Evolutionary conservation across 306 rosid species (phyloP).

Genomic region (Cyamopsis tetragonoloba): DNA sequence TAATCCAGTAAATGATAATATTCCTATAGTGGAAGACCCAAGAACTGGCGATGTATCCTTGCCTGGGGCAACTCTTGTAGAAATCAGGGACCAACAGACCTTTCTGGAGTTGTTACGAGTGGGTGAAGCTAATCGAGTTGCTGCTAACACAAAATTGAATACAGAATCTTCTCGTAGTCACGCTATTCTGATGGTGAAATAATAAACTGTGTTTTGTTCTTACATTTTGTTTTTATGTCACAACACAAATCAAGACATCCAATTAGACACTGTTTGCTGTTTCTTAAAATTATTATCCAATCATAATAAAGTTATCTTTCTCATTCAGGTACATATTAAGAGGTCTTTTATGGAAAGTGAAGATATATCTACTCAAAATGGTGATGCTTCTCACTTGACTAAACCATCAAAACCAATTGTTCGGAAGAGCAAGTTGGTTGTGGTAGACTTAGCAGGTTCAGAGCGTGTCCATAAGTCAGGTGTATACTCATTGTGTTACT

Average conservation of each 20-base stretch:
- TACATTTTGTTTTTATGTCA: constrained; percentile 10
- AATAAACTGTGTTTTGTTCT: constrained; percentile 23
- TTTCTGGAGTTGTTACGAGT: constrained; percentile 74
- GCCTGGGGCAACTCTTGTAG: constrained; percentile 85
- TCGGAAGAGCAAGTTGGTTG: constrained; percentile 88
- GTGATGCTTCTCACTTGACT: constrained; percentile 61
- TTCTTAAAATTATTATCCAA: constrained; percentile 11
- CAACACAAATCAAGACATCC: constrained; percentile 12
- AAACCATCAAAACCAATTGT: constrained; percentile 78
- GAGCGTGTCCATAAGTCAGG: constrained; percentile 98
- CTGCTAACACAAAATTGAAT: constrained; percentile 95
- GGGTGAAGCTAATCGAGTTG: constrained; percentile 87
- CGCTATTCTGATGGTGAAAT: constrained; percentile 84
- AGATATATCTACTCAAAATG: constrained; percentile 61
- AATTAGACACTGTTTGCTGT: constrained; percentile 11
- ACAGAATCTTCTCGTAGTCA: constrained; percentile 98
- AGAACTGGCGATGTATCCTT: constrained; percentile 82
- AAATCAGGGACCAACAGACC: constrained; percentile 68
- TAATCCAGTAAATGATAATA: constrained; percentile 84
- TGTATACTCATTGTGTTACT: constrained; percentile 24
- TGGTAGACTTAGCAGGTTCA: constrained; percentile 98
- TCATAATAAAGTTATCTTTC: constrained; percentile 34
- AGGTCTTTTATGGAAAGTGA: constrained; percentile 73
- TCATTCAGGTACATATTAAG: constrained; percentile 74
- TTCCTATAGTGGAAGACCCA: constrained; percentile 92